Evolutionary conservation across 2,329 filamentous ascomycete species (phyloP), one percentile per base, ranked within the genome.

Genomic region (Neophaeococcomyces mojaviensis): DNA sequence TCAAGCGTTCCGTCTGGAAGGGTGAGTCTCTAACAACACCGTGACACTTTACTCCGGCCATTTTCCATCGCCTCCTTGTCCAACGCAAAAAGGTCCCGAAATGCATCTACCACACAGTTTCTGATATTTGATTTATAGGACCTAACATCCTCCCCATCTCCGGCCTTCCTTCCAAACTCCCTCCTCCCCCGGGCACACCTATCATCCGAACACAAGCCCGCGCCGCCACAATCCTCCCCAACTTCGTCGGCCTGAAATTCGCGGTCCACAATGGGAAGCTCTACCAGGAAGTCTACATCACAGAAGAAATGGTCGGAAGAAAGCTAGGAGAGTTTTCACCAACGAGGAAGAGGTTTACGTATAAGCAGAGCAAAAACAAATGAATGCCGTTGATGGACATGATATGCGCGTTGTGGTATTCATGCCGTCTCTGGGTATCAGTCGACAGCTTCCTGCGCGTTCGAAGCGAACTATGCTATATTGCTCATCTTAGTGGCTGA

Each of bases 301-400:
- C 88, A 13, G 89, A 95, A 64, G 86, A 95, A 61, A 96, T 96
- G 89, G 89, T 96, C 40, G 89, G 89, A 44, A 85, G 92, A 68
- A 96, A 95, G 70, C 74, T 96, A 56, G 89, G 89, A 58, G 89
- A 96, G 69, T 96, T 95, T 65, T 82, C 88, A 52, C 73, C 79
- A 50, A 86, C 82, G 44, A 71, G 82, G 56, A 84, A 84, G 66
- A 69, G 70, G 35, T 84, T 85, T 65, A 71, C 70, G 22, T 85
- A 84, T 62, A 84, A 82, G 68, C 72, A 76, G 67, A 81, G 78
- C 49, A 85, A 85, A 76, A 85, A 85, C 65, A 83, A 76, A 66
- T 82, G 71, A 46, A 9, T 32, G 30, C 53, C 51, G 28, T 5
- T 35, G 33, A 35, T 15, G 18, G 18, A 19, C 6, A 15, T 28